Evolutionary conservation across 164 flowering plant species (phyloP).

Genomic region (Buxus sempervirens): DNA sequence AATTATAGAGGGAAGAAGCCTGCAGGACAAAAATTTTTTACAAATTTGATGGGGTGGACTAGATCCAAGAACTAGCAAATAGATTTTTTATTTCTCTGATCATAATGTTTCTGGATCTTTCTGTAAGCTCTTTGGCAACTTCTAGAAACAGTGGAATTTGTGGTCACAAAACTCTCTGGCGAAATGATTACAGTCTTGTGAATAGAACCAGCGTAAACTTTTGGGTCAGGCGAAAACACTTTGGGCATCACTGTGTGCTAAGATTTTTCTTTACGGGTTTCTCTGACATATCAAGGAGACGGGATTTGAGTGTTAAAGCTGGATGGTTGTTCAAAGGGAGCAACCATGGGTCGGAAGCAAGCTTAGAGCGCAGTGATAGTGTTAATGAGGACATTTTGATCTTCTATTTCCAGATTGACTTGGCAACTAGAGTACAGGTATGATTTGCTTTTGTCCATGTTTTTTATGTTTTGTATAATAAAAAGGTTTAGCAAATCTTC

Average conservation of each 20-base stretch:
- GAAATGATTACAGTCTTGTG: constrained; percentile 26
- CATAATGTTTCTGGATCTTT: constrained; percentile 38
- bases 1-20: background rate
- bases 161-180: constrained; percentile 28
- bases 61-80: background rate
- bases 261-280: constrained; percentile 20
- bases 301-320: constrained; percentile 49
- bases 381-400: constrained; percentile 88
- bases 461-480: background rate
- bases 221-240: constrained; percentile 24
- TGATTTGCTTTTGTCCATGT: background rate
- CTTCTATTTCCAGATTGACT: constrained; percentile 87
- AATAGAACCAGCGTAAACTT: constrained; percentile 22
- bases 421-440: constrained; percentile 92
- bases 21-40: background rate
- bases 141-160: constrained; percentile 35
- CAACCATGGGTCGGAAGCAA: constrained; percentile 52
- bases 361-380: constrained; percentile 73
- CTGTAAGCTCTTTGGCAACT: constrained; percentile 34
- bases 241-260: constrained; percentile 21
- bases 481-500: background rate
- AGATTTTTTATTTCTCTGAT: background rate
- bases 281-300: constrained; percentile 15
- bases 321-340: constrained; percentile 76
- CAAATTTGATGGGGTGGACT: background rate